Evolutionary conservation across 2,329 filamentous ascomycete species (phyloP), one percentile per base, ranked within the genome.

Genomic region (Stenocarpella maydis): DNA sequence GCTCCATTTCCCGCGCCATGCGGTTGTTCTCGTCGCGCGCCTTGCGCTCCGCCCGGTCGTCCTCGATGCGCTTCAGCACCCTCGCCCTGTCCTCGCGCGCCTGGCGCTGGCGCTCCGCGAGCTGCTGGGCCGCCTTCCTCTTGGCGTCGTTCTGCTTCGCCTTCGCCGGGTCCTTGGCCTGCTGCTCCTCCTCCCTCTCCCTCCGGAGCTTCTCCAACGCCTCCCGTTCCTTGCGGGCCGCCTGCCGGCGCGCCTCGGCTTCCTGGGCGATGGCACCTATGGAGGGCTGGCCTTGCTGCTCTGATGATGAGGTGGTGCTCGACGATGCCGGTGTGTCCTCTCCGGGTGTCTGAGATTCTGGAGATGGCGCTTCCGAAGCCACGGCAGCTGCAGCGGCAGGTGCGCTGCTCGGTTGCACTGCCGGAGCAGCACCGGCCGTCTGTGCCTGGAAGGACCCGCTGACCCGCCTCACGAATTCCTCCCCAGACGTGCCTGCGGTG

Each of bases 51-150:
- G 85, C 85, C 76, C 91, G 92, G 80, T 97, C 93, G 70, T 91
- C 88, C 75, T 94, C 91, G 72, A 97, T 94, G 47, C 89, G 88
- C 73, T 89, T 88, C 53, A 95, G 84, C 65, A 97, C 91, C 1
- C 92, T 86, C 68, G 89, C 86, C 45, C 91, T 85, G 76, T 96
- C 92, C 53, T 91, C 87, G 54, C 87, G 85, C 2, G 89, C 88
- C 71, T 93, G 87, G 67, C 87, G 84, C 73, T 91, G 89, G 67
- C 88, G 86, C 76, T 89, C 90, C 75, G 87, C 90, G 68, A 91
- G 82, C 64, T 86, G 78, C 54, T 86, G 82, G 4, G 84, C 84
- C 77, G 88, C 83, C 75, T 82, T 82, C 28, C 78, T 74, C 45
- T 75, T 74, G 5, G 84, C 84, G 76, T 88, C 83, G 75, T 82